Conservation (phyloP, 805 yeast genomes). For the Candida ficus region DNA sequence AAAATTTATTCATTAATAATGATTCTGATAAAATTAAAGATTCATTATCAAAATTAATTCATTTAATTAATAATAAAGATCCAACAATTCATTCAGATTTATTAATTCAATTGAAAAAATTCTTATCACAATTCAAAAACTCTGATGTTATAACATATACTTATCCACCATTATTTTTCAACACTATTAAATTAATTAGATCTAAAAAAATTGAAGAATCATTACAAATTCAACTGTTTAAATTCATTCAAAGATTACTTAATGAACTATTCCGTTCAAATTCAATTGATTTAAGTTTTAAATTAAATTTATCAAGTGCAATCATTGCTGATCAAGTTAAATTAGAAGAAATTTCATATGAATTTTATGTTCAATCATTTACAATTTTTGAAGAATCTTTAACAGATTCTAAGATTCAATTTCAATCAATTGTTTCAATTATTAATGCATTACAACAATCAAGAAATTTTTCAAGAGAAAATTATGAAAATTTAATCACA, state of each 20-base stretch:
- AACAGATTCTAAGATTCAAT: slow-evolving; percentile 49
- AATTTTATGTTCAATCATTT: slow-evolving; percentile 84
- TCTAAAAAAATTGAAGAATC: slow-evolving; percentile 21
- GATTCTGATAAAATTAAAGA: slow-evolving; percentile 48
- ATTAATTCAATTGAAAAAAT: slow-evolving; percentile 39
- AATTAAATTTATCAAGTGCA: slow-evolving; percentile 61
- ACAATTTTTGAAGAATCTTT: slow-evolving; percentile 70
- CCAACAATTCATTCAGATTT: slow-evolving; percentile 40
- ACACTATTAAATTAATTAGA: slow-evolving; percentile 55
- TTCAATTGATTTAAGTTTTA: slow-evolving; percentile 31
- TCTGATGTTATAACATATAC: slow-evolving; percentile 44
- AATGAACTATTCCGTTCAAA: slow-evolving; percentile 50
- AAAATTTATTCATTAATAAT: slow-evolving; percentile 19
- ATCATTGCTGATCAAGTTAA: slow-evolving; percentile 72
- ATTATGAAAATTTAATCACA: slow-evolving; percentile 77
- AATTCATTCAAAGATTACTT: slow-evolving; percentile 62
- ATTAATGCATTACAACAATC: slow-evolving; percentile 48
- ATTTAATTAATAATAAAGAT: slow-evolving; percentile 50
- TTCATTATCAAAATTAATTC: slow-evolving; percentile 63
- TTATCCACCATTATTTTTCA: slow-evolving; percentile 69
- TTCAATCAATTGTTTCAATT: slow-evolving; percentile 45
- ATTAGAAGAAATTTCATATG: slow-evolving; percentile 72
- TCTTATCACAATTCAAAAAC: slow-evolving; percentile 48
- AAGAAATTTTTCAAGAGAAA: slow-evolving; percentile 52
- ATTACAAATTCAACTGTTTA: slow-evolving; percentile 43